A percentile compares a stretch with the other conserved stretches of the same genome.
Evolutionary conservation across 495 filamentous ascomycete genomes (phyloP).

Genomic region (Bombardia bombarda): DNA sequence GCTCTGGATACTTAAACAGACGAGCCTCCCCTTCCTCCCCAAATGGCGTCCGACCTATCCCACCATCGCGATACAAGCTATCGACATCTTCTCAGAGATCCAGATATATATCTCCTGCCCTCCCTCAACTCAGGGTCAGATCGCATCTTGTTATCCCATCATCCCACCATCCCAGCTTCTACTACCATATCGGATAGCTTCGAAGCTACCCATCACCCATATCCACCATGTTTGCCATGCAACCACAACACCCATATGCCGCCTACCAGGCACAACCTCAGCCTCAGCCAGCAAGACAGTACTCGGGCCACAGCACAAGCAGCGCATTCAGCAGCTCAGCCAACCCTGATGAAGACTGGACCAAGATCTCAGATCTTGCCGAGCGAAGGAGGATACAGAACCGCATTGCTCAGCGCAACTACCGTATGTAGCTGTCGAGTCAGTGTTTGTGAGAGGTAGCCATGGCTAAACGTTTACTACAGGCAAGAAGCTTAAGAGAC

Average conservation of each 20-base stretch:
- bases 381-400: conserved; percentile 95
- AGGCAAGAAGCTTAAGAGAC: conserved; percentile 99
- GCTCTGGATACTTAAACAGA: conserved; percentile 12
- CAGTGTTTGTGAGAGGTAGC: background rate
- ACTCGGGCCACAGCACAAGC: conserved; percentile 67
- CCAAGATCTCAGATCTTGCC: conserved; percentile 95
- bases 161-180: background rate
- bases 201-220: background rate
- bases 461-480: conserved; percentile 12
- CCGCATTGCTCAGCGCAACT: conserved; percentile 95
- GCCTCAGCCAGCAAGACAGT: conserved; percentile 46
- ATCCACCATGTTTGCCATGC: conserved; percentile 31
- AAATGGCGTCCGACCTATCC: background rate
- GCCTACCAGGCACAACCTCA: conserved; percentile 29
- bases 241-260: conserved; percentile 35
- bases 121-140: background rate
- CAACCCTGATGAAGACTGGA: conserved; percentile 98
- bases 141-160: background rate
- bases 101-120: background rate
- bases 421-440: conserved; percentile 59
- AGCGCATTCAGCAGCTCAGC: conserved; percentile 95
- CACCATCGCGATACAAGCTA: background rate
- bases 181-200: background rate
- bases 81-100: background rate
- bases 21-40: conserved; percentile 6